These are phyloP conservation scores for Ascochyta koolunga DNA, from an alignment of 2,329 filamentous ascomycete genomes.

Conservation along the genomic window DNA sequence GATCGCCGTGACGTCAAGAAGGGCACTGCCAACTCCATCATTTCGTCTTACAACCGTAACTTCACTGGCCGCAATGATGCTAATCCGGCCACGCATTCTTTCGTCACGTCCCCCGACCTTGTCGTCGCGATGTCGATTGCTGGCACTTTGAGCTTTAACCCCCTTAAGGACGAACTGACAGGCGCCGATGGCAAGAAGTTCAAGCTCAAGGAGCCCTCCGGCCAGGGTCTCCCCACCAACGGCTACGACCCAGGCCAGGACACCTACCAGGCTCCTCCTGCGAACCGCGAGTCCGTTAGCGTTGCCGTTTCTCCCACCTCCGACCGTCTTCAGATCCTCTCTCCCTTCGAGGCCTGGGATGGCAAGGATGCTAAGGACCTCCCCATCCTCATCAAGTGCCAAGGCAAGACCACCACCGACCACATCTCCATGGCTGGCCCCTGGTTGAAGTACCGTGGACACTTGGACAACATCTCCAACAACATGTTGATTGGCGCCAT, in stretches of 20 bases:
- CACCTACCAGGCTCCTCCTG: slow-evolving; percentile 94
- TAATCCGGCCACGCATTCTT: slow-evolving; percentile 92
- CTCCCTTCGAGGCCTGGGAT: slow-evolving; percentile 86
- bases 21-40: slow-evolving; percentile 92
- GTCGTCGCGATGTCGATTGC: slow-evolving; percentile 87
- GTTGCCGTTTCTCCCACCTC: slow-evolving; percentile 88
- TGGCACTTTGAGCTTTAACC: slow-evolving; percentile 90
- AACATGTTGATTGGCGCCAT: slow-evolving; percentile 99
- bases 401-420: slow-evolving; percentile 96
- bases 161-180: slow-evolving; percentile 87
- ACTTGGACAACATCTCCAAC: slow-evolving; percentile 99
- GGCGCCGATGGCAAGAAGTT: slow-evolving; percentile 97
- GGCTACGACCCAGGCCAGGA: slow-evolving; percentile 92
- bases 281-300: slow-evolving; percentile 72
- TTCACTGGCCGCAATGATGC: slow-evolving; percentile 98
- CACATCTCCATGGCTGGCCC: slow-evolving; percentile 97
- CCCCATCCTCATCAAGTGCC: slow-evolving; percentile 93
- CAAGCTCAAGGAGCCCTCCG: slow-evolving; percentile 78
- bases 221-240: slow-evolving; percentile 76
- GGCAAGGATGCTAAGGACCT: slow-evolving; percentile 85
- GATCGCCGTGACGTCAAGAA: slow-evolving; percentile 93
- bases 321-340: slow-evolving; percentile 91
- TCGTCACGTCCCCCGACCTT: slow-evolving; percentile 88
- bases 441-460: slow-evolving; percentile 98
- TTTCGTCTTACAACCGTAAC: slow-evolving; percentile 99